Base-by-base conservation (phyloP, 2,329 filamentous ascomycete genomes). In the Cytospora paraplurivora region DNA sequence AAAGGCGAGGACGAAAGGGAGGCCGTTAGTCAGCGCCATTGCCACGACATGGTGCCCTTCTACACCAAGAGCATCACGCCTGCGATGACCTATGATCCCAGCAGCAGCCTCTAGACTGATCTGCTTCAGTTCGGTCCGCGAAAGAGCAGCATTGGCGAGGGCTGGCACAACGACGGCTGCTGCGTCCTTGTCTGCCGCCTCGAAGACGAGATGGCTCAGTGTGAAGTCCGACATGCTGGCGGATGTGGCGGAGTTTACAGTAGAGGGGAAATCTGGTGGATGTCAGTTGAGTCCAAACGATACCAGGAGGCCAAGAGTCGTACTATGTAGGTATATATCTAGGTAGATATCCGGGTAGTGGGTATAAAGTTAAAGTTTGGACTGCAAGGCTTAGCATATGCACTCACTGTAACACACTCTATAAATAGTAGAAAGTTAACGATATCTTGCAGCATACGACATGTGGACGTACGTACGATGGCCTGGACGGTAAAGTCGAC, bases 1-100 rank as follows among this genome's bases (percentile, higher is more conserved):
- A 77, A 96, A 96, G 2, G 91, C 88, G 62, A 95, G 87, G 73
- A 96, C 90, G 77, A 96, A 95, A 19, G 49, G 17, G 12, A 59
- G 12, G 15, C 57, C 57, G n/a, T 59, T 59, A 4, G 57, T 49
- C 8, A 59, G 49, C 3, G 57, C 49, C n/a, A 59, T 13, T 17
- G 57, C 49, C 33, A 59, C 35, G 7, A 59, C 57, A 17, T 37
- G 57, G 8, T 53, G 57, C 4, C 49, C 57, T 13, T 53, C 21
- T 13, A 59, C 53, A 13, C 49, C 37, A 3, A 37, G 4, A 2
- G 5, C 12, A 53, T 27, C n/a, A 17, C 8, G 27, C 1, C 44
- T 33, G 12, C 35, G 17, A 12, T 21, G 27, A 13, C 35, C 15
- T 1, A 51, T 35, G 11, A 59, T 59, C 3, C 32, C 32, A 19